Evolutionary conservation across 805 yeast genomes (phyloP).

Genomic region (Monosporozyma servazzii): DNA sequence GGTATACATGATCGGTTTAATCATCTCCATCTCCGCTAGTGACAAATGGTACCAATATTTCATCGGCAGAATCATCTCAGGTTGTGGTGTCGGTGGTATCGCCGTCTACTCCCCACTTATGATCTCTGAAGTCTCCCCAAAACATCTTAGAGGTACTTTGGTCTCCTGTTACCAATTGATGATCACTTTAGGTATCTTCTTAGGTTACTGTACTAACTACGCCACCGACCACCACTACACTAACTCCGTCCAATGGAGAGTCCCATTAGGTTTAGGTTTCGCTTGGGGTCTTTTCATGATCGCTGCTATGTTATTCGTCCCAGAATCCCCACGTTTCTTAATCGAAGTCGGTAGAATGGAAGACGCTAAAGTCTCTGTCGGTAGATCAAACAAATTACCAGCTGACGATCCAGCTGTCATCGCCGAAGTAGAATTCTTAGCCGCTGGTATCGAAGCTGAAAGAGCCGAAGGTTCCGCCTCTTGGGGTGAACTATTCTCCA

Average conservation of each 20-base stretch:
- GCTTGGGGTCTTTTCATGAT: slow-evolving; percentile 37
- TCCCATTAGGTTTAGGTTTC: slow-evolving; percentile 52
- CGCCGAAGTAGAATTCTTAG: too few relatives aligned
- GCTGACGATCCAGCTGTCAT: slow-evolving; percentile 46
- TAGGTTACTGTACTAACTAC: slow-evolving; percentile 60
- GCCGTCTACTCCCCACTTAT: slow-evolving; percentile 70
- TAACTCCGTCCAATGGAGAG: slow-evolving; percentile 72
- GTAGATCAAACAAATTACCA: slow-evolving; percentile 49
- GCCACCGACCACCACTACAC: slow-evolving; percentile 46
- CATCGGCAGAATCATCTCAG: slow-evolving; percentile 60
- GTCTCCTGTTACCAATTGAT: slow-evolving; percentile 63
- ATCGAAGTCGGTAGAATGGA: slow-evolving; percentile 50
- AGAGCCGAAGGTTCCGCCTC: slow-evolving; percentile 57
- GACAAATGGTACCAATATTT: slow-evolving; percentile 60
- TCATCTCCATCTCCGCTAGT: slow-evolving; percentile 50
- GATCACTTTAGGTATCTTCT: slow-evolving; percentile 61
- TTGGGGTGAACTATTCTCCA: slow-evolving; percentile 56
- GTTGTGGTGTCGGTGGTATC: slow-evolving; percentile 69
- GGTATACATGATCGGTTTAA: slow-evolving; percentile 57
- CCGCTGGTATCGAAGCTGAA: too few relatives aligned
- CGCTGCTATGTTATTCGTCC: slow-evolving; percentile 38
- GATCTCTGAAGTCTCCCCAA: slow-evolving; percentile 64
- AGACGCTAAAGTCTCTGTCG: slow-evolving; percentile 52
- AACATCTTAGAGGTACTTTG: slow-evolving; percentile 59
- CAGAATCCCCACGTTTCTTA: too few relatives aligned